These are phyloP conservation scores for Exophiala calicioides DNA, from an alignment of 2,329 filamentous ascomycete genomes.

Conservation along the genomic window DNA sequence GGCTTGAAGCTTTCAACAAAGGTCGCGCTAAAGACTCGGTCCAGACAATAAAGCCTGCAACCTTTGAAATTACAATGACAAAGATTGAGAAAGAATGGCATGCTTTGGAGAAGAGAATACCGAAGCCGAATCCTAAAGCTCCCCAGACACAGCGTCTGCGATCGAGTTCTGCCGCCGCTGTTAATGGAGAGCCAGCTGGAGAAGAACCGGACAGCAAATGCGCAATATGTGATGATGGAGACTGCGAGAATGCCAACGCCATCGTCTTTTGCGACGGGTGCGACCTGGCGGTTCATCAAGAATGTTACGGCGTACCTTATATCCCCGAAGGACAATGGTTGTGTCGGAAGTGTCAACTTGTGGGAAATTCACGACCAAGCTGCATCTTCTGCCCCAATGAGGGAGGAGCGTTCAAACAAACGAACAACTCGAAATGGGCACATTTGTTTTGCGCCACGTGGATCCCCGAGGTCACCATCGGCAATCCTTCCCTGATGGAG, in stretches of 20 bases:
- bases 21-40: constrained; percentile 72
- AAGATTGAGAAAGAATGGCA: constrained; percentile 99
- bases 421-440: constrained; percentile 92
- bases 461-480: constrained; percentile 95
- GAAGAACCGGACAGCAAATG: constrained; percentile 98
- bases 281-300: constrained; percentile 95
- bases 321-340: constrained; percentile 99
- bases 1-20: constrained; percentile 81
- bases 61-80: constrained; percentile 97
- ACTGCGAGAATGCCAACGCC: constrained; percentile 98
- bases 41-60: constrained; percentile 83
- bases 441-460: constrained; percentile 96
- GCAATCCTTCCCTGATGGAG: constrained; percentile 97
- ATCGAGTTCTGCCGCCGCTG: constrained; percentile 90
- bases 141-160: constrained; percentile 90
- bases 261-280: constrained; percentile 99
- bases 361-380: constrained; percentile 86
- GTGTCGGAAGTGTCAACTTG: constrained; percentile 93
- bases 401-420: constrained; percentile 97
- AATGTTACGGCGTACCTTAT: constrained; percentile 98
- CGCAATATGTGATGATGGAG: constrained; percentile 97
- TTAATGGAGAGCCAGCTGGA: constrained; percentile 85
- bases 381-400: constrained; percentile 99
- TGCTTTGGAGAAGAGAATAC: constrained; percentile 90
- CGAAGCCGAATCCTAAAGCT: constrained; percentile 94